Percentiles rank a stretch among this genome's conserved stretches.
phyloP scores from a whole-genome alignment of 768 basidiomycete species.

The Clitopilus passeckerianus region DNA sequence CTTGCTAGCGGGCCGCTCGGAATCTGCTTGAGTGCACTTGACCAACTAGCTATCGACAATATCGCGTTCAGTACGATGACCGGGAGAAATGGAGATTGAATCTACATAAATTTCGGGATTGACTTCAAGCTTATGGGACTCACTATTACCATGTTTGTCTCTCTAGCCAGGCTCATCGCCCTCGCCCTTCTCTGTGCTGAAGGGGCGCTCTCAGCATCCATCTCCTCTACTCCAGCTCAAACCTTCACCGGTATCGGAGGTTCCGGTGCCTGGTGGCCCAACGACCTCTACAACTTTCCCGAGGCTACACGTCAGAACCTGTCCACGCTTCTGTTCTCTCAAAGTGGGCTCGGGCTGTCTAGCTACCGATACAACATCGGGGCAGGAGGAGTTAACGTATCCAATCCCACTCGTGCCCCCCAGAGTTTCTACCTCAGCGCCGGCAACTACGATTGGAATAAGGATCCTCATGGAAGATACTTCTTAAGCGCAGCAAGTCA shows the following conservation, averaged over 20 bases:
- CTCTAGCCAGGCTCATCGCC: background rate
- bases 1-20: background rate
- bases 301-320: conserved; percentile 32
- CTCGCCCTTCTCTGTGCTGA: background rate
- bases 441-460: conserved; percentile 33
- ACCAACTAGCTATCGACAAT: background rate
- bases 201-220: conserved; percentile 11
- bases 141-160: background rate
- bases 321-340: conserved; percentile 32
- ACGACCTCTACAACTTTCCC: conserved; percentile 35
- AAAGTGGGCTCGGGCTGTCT: conserved; percentile 32
- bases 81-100: no score
- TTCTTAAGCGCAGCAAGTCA: conserved; percentile 33
- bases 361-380: conserved; percentile 41
- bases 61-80: background rate
- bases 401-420: conserved; percentile 29
- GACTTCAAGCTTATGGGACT: background rate
- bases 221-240: conserved; percentile 26
- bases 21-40: background rate
- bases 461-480: conserved; percentile 33
- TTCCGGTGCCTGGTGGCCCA: conserved; percentile 44
- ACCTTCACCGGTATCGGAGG: conserved; percentile 36
- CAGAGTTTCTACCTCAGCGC: conserved; percentile 30
- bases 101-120: no score
- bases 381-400: conserved; percentile 36